Evolutionary conservation across 176 grass and related monocot genomes (phyloP).

Genomic region (Luzula sylvatica): DNA sequence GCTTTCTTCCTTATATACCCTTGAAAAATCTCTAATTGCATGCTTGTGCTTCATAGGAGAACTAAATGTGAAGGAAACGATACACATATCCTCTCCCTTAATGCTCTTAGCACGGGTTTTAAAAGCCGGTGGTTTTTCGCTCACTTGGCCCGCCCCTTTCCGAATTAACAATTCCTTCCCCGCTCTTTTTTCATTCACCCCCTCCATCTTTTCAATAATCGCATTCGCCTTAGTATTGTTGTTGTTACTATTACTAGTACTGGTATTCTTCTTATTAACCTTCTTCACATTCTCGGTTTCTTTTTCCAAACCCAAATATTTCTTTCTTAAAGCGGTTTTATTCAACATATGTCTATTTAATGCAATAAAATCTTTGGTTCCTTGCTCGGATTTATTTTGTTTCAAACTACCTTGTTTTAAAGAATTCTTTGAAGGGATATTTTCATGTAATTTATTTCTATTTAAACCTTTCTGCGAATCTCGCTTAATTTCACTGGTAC

Average conservation of each 20-base stretch:
- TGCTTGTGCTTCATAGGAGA: slow-evolving; percentile 40
- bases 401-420: slow-evolving; percentile 57
- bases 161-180: slow-evolving; percentile 40
- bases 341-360: slow-evolving; percentile 32
- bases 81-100: slow-evolving; percentile 22
- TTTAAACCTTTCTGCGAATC: slow-evolving; percentile 12
- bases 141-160: slow-evolving; percentile 33
- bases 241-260: neutral
- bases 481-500: slow-evolving; percentile 14
- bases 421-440: slow-evolving; percentile 10
- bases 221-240: neutral
- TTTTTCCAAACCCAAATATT: slow-evolving; percentile 33
- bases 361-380: slow-evolving; percentile 26
- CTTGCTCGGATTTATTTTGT: slow-evolving; percentile 42
- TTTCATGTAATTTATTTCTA: slow-evolving; percentile 10
- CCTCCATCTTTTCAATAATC: slow-evolving; percentile 18
- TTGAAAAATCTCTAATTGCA: neutral
- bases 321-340: slow-evolving; percentile 27
- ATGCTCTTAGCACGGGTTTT: slow-evolving; percentile 13
- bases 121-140: slow-evolving; percentile 25
- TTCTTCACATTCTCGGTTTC: slow-evolving; percentile 19
- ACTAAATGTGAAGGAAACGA: slow-evolving; percentile 37
- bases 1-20: slow-evolving; percentile 13
- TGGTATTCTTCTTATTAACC: neutral
- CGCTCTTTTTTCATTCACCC: slow-evolving; percentile 10